phyloP scores from a whole-genome alignment of 2,329 filamentous ascomycete species.

The Colletotrichum sp. region DNA sequence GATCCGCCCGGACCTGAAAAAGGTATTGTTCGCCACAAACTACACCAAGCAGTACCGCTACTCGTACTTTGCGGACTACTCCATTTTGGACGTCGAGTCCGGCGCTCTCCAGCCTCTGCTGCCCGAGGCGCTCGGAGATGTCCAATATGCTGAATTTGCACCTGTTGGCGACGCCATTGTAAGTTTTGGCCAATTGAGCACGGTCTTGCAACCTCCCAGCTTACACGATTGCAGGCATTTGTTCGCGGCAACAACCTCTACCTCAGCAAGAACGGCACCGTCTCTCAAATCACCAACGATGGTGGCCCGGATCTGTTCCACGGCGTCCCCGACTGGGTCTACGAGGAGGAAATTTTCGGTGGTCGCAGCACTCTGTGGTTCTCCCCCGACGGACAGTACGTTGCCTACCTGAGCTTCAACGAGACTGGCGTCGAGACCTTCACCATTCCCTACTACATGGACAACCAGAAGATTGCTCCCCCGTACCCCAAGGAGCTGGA shows the following conservation, averaged over 20 bases:
- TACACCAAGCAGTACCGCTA: constrained; percentile 73
- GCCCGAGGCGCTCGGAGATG: constrained; percentile 64
- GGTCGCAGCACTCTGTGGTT: constrained; percentile 92
- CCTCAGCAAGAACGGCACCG: constrained; percentile 58
- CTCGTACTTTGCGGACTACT: constrained; percentile 72
- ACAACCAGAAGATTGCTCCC: constrained; percentile 59
- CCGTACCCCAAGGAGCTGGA: constrained; percentile 67
- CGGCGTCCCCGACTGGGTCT: constrained; percentile 80
- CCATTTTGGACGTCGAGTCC: constrained; percentile 65
- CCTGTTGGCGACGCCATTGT: constrained; percentile 59
- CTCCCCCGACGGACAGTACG: constrained; percentile 85
- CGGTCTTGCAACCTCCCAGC: background rate
- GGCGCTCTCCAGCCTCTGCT: constrained; percentile 61
- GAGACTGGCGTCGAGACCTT: constrained; percentile 73
- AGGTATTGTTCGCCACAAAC: constrained; percentile 68
- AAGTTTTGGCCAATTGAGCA: background rate
- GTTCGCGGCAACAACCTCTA: constrained; percentile 72
- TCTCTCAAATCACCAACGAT: constrained; percentile 63
- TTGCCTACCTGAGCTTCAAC: constrained; percentile 93
- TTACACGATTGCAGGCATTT: constrained; percentile 50
- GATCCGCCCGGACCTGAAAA: constrained; percentile 64
- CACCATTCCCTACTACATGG: constrained; percentile 71
- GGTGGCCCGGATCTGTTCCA: constrained; percentile 69
- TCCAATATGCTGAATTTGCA: constrained; percentile 70
- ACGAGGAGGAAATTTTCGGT: constrained; percentile 72